These are phyloP conservation scores for Kwoniella sp. DNA, from an alignment of 768 basidiomycete genomes.

Conservation along the genomic window DNA sequence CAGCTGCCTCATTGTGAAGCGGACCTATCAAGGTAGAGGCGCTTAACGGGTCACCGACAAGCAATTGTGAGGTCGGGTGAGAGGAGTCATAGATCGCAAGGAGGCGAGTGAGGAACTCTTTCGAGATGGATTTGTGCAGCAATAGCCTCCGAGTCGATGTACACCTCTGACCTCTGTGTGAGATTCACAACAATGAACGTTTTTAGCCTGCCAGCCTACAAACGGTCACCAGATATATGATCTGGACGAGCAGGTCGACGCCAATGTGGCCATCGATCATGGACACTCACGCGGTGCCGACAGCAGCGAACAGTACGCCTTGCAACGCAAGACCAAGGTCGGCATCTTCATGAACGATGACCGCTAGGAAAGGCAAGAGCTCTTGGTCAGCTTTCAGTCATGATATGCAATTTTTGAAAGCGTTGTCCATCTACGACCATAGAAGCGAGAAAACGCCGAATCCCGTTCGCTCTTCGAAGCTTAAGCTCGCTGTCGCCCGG, in stretches of 20 bases:
- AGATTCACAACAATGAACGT: too few relatives aligned
- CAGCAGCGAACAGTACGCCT: conserved; percentile 88
- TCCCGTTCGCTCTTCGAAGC: conserved; percentile 16
- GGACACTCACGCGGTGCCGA: conserved; percentile 67
- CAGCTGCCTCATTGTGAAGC: conserved; percentile 71
- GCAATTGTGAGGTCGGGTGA: conserved; percentile 35
- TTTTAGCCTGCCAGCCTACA: too few relatives aligned
- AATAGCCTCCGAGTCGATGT: conserved; percentile 90
- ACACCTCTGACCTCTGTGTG: conserved; percentile 63
- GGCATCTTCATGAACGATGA: conserved; percentile 90
- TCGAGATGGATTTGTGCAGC: conserved; percentile 77
- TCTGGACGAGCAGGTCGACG: not conserved
- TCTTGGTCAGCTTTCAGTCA: not conserved
- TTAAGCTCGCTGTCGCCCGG: conserved; percentile 14
- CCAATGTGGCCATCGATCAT: not conserved
- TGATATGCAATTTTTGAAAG: not conserved
- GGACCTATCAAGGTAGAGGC: conserved; percentile 78
- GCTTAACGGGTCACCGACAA: conserved; percentile 82
- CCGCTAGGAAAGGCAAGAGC: conserved; percentile 61
- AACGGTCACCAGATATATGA: too few relatives aligned
- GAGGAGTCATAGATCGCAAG: conserved; percentile 71
- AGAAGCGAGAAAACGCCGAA: conserved; percentile 12
- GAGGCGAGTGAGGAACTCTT: conserved; percentile 73
- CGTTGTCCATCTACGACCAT: conserved; percentile 11
- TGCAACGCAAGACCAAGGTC: conserved; percentile 86